Percentiles rank a stretch among this genome's conserved stretches.
Conservation (phyloP, 805 yeast species). For the Yamadazyma insecticola region DNA sequence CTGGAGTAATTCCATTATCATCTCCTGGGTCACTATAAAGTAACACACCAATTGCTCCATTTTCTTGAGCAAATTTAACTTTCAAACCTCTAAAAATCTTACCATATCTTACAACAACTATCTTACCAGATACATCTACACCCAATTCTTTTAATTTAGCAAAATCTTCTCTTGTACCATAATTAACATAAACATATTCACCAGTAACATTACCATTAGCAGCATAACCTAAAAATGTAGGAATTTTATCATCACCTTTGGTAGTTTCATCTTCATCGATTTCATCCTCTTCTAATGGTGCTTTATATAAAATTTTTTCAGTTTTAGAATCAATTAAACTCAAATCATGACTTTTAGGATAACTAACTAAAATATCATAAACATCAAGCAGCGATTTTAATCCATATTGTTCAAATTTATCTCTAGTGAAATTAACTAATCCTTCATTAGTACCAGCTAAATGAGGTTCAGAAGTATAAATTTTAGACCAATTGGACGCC, state of each 20-base stretch:
- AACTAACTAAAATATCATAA: constrained; percentile 53
- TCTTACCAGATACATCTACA: constrained; percentile 47
- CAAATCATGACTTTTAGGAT: constrained; percentile 45
- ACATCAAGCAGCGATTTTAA: constrained; percentile 46
- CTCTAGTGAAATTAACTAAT: constrained; percentile 46
- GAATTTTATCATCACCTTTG: constrained; percentile 32
- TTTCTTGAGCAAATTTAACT: constrained; percentile 54
- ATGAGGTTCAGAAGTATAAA: constrained; percentile 39
- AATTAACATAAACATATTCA: constrained; percentile 54
- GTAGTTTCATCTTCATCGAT: constrained; percentile 38
- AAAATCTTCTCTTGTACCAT: constrained; percentile 57
- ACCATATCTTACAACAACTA: constrained; percentile 56
- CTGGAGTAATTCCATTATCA: constrained; percentile 51
- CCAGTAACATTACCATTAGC: constrained; percentile 59
- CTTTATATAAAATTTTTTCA: constrained; percentile 37
- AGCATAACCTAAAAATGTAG: constrained; percentile 61
- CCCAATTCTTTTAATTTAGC: constrained; percentile 30
- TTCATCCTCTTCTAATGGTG: constrained; percentile 48
- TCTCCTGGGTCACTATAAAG: constrained; percentile 56
- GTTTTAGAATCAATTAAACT: constrained; percentile 24
- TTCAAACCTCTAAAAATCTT: constrained; percentile 50
- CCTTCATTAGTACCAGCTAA: constrained; percentile 43
- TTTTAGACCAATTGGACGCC: constrained; percentile 40
- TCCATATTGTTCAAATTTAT: constrained; percentile 48
- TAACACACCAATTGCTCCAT: constrained; percentile 61